Base-by-base conservation (phyloP, 345 rosid genomes). In the Microcos paniculata region DNA sequence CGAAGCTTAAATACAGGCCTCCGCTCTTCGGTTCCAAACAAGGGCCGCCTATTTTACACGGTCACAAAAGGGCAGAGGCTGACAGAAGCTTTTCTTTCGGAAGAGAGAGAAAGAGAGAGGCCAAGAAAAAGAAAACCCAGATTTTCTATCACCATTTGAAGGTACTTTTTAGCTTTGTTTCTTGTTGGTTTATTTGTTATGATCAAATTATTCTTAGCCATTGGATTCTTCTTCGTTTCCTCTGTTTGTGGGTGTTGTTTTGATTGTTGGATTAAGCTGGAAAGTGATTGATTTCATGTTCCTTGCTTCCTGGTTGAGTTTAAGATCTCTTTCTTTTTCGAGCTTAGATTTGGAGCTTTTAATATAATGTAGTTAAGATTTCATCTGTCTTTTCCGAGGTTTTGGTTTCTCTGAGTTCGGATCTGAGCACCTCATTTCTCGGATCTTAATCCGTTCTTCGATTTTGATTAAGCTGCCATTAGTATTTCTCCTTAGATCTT, bases 1-100 rank as follows among this genome's bases (percentile, higher is more conserved):
- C 42, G 21, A 48, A 68, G 58, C 57, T 48, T 68, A 68, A 68
- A 68, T 68, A 68, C 40, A 18, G 43, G 42, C 57, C 6, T 48
- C 26, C 0, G 13, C 19, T 42, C 52, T 43, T 4, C 40, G 0
- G 0, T 16, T 42, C 45, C 10, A 42, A 42, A 42, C 1, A 42
- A 9, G 15, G 26, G 42, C 72, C 58, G 23, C 15, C 38, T 42
- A 42, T 42, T 42, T 42, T 10, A 8, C 45, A 42, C 45, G 8
- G 38, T 35, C 55, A 26, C 14, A 18, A 14, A 46, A 56, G 1
- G 4, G 40, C 4, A 6, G 24, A 48, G 43, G 58, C 8, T 8
- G n/a, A 26, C 2, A 30, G 18, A 30, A 16, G 9, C 40, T 18
- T 49, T 49, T 28, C 42, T 48, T 19, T 48, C 9, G 40, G 0